A percentile compares a stretch with the other conserved stretches of the same genome.
Evolutionary conservation across 1,284 basidiomycete species (phyloP).

Genomic region (Rhodotorula sp.): DNA sequence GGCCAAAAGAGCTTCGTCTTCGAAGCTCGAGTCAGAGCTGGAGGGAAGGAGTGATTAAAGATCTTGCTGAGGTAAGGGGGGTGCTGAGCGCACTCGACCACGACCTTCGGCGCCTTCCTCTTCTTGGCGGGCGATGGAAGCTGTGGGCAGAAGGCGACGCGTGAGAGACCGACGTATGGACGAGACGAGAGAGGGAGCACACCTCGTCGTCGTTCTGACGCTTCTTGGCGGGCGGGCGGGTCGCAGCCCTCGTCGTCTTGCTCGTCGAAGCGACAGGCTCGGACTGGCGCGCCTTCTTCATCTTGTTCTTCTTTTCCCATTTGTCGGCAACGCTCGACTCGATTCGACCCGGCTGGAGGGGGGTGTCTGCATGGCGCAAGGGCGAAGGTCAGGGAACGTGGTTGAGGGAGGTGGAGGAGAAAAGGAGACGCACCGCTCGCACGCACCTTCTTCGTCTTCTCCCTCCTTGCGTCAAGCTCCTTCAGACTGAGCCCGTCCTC

Average conservation of each 20-base stretch:
- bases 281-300: background rate
- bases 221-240: background rate
- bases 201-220: background rate
- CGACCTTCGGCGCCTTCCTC: background rate
- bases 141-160: no score
- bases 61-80: no score
- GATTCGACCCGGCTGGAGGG: background rate
- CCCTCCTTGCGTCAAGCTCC: conserved; percentile 8
- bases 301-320: conserved; percentile 30
- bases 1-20: background rate
- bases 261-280: conserved; percentile 2
- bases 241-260: background rate
- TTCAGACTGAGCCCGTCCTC: background rate
- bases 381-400: background rate
- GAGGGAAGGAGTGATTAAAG: background rate
- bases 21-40: background rate
- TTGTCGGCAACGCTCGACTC: conserved; percentile 25
- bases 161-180: accelerated
- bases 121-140: background rate
- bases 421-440: background rate
- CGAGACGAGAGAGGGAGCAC: background rate
- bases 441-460: conserved; percentile 8
- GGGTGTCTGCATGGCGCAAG: background rate
- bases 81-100: background rate
- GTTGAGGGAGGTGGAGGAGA: background rate